These are phyloP conservation scores for Chaetomium tenue DNA, from an alignment of 495 filamentous ascomycete genomes.

Conservation along the genomic window DNA sequence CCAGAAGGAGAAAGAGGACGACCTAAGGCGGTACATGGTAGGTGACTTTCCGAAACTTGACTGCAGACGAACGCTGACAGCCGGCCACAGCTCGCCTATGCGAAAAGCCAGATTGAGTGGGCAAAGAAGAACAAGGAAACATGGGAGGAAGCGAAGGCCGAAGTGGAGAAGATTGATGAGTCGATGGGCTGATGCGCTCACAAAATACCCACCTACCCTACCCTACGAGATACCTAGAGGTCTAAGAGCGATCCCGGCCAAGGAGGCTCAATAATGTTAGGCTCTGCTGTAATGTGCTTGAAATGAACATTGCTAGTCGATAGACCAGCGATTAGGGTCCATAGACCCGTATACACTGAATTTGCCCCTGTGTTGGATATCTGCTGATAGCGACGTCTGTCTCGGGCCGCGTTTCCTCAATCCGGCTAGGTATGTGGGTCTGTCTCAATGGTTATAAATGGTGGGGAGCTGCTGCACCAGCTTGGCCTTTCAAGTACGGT, in stretches of 20 bases:
- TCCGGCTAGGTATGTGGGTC: no score
- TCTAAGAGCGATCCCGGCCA: not conserved
- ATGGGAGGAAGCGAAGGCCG: constrained; percentile 93
- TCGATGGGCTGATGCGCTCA: constrained; percentile 13
- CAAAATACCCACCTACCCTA: no score
- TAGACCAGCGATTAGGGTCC: not conserved
- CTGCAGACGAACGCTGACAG: constrained; percentile 23
- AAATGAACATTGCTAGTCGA: not conserved
- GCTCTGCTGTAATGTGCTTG: constrained; percentile 2
- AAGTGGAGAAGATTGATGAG: constrained; percentile 82
- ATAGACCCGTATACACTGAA: not conserved
- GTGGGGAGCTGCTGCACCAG: not conserved
- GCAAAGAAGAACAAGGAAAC: constrained; percentile 95
- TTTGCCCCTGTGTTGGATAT: not conserved
- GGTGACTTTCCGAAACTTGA: constrained; percentile 31
- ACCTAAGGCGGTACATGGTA: constrained; percentile 94
- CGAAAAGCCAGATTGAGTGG: constrained; percentile 94
- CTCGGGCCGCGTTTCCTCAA: no score
- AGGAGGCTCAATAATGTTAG: not conserved
- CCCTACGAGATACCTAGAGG: not conserved
- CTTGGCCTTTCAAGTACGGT: not conserved
- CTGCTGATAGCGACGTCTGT: no score
- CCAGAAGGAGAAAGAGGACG: constrained; percentile 89
- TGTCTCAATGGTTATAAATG: no score
- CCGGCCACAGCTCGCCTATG: constrained; percentile 73